Percentiles rank a stretch among this genome's conserved stretches.
Evolutionary conservation across 768 basidiomycete genomes (phyloP).

Genomic region (Baorangia bicolor): DNA sequence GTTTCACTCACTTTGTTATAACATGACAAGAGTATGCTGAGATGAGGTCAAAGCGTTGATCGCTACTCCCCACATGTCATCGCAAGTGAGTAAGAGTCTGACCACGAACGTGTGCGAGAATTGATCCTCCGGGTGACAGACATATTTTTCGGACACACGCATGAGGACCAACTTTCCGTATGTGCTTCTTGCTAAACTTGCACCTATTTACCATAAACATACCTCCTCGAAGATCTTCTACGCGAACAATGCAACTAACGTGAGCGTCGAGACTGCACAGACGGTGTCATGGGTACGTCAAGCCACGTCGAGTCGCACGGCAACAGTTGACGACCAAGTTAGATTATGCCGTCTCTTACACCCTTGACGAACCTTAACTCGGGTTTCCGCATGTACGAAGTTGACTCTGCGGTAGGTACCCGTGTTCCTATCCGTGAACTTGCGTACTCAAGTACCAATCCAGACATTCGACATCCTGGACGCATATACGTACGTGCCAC

Average conservation of each 20-base stretch:
- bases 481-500: conserved; percentile 61
- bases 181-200: not conserved
- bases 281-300: conserved; percentile 46
- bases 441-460: not conserved
- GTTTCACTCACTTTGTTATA: not conserved
- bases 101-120: not conserved
- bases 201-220: not conserved
- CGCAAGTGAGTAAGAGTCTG: conserved; percentile 34
- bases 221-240: conserved; percentile 55
- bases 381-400: conserved; percentile 54
- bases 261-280: conserved; percentile 52
- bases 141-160: conserved; percentile 73
- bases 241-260: conserved; percentile 62
- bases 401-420: conserved; percentile 34
- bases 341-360: conserved; percentile 55
- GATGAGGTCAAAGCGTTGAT: conserved; percentile 35
- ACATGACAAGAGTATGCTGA: not conserved
- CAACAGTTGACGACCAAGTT: not conserved
- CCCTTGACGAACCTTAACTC: conserved; percentile 69
- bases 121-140: conserved; percentile 33
- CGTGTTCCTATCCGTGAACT: not conserved
- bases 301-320: not conserved
- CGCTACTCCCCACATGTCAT: conserved; percentile 49
- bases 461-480: conserved; percentile 77
- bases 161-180: conserved; percentile 67